Conservation (phyloP, 106 monocot species). For the Chionographis japonica region DNA sequence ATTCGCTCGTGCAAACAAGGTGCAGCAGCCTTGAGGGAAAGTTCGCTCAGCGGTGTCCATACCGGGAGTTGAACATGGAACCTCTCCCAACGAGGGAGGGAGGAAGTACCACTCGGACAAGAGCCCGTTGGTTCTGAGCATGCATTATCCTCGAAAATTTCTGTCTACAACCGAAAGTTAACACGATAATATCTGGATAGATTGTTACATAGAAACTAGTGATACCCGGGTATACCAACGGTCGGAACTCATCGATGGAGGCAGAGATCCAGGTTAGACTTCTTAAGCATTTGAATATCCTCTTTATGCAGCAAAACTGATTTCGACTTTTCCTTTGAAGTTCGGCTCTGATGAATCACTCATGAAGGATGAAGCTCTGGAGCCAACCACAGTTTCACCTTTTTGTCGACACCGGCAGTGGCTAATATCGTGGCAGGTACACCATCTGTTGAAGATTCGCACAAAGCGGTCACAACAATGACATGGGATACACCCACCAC, state of each 20-base stretch:
- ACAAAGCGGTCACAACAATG: background rate
- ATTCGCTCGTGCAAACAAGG: too few species aligned
- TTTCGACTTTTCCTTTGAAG: background rate
- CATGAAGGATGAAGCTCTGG: constrained; percentile 35
- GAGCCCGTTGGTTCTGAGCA: too few species aligned
- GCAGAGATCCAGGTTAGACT: background rate
- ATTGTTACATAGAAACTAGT: too few species aligned
- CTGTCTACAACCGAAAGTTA: too few species aligned
- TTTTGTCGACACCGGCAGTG: constrained; percentile 61
- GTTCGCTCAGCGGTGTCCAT: too few species aligned
- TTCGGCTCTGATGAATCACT: constrained; percentile 5
- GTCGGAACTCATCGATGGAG: background rate
- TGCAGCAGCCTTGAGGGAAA: too few species aligned
- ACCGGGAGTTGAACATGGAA: too few species aligned
- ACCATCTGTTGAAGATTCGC: constrained; percentile 33
- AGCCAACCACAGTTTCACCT: constrained; percentile 71
- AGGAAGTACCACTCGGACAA: too few species aligned
- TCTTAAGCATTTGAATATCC: background rate
- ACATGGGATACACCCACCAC: background rate
- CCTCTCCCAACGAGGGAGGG: too few species aligned
- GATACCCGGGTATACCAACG: too few species aligned
- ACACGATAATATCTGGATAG: too few species aligned
- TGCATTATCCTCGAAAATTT: too few species aligned
- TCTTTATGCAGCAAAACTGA: constrained; percentile 5
- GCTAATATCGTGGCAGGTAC: constrained; percentile 37